Percentiles rank a stretch among this genome's conserved stretches.
These are phyloP conservation scores for Penicillium digitatum DNA, from an alignment of 2,329 filamentous ascomycete species.

Conservation along the genomic window DNA sequence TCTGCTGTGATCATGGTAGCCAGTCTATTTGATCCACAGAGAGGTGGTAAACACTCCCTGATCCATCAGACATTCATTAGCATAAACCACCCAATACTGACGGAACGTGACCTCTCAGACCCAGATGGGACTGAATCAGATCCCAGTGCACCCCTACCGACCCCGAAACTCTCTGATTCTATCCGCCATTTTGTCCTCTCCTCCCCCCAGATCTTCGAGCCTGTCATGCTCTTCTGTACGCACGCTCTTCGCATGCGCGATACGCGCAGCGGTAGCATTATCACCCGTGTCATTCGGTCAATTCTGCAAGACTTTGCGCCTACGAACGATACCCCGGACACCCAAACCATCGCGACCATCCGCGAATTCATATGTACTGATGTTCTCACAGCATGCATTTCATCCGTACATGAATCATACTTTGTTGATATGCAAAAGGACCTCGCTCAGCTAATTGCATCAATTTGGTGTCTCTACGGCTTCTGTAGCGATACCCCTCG, in stretches of 20 bases:
- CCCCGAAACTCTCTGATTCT: conserved; percentile 50
- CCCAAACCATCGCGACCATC: conserved; percentile 61
- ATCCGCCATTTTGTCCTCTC: conserved; percentile 80
- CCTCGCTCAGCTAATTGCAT: conserved; percentile 78
- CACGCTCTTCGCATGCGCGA: conserved; percentile 88
- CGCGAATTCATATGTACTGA: conserved; percentile 86
- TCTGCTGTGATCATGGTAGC: conserved; percentile 89
- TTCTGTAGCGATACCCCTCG: conserved; percentile 66
- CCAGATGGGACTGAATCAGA: conserved; percentile 36
- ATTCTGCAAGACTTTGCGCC: conserved; percentile 73
- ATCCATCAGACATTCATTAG: neutral
- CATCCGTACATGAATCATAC: conserved; percentile 87
- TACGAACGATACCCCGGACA: conserved; percentile 39
- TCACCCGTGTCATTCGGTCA: conserved; percentile 79
- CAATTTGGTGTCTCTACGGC: conserved; percentile 74
- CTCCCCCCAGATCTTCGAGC: conserved; percentile 74
- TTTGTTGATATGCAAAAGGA: conserved; percentile 96
- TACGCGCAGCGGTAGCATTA: conserved; percentile 78
- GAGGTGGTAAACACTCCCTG: conserved; percentile 51
- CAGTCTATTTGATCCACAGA: conserved; percentile 73
- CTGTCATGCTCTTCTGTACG: conserved; percentile 84
- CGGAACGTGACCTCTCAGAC: conserved; percentile 22
- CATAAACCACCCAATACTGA: neutral
- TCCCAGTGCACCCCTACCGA: conserved; percentile 31
- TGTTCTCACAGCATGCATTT: conserved; percentile 84